Conservation (phyloP, 2,329 filamentous ascomycete species). For the Colletotrichum spaethianum region DNA sequence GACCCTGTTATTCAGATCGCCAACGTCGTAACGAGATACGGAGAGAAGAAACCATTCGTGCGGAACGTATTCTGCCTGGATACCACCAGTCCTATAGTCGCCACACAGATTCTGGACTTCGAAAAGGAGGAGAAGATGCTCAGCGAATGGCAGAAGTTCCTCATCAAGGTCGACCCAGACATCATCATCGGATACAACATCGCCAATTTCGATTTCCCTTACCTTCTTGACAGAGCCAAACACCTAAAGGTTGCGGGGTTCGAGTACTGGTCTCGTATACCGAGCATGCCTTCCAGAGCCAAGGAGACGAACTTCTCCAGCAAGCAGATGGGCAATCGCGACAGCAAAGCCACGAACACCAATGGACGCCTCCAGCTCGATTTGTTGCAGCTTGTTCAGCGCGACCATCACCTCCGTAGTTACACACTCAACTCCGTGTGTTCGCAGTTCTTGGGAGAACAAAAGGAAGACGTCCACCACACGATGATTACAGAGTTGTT, state of each 20-base stretch:
- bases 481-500: slow-evolving; percentile 99
- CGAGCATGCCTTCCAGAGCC: slow-evolving; percentile 76
- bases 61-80: slow-evolving; percentile 97
- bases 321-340: slow-evolving; percentile 98
- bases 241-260: slow-evolving; percentile 86
- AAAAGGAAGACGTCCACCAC: slow-evolving; percentile 98
- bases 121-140: slow-evolving; percentile 89
- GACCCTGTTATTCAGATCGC: slow-evolving; percentile 99
- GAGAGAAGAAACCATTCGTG: slow-evolving; percentile 95
- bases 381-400: slow-evolving; percentile 92
- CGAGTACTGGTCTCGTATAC: slow-evolving; percentile 88
- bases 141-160: slow-evolving; percentile 90
- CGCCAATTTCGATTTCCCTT: slow-evolving; percentile 98
- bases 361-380: slow-evolving; percentile 95
- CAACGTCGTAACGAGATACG: slow-evolving; percentile 93
- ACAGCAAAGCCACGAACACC: slow-evolving; percentile 94
- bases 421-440: slow-evolving; percentile 98
- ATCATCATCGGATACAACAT: slow-evolving; percentile 99
- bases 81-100: slow-evolving; percentile 92
- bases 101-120: slow-evolving; percentile 91
- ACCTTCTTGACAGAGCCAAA: slow-evolving; percentile 88
- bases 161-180: slow-evolving; percentile 92
- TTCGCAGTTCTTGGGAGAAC: slow-evolving; percentile 93
- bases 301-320: slow-evolving; percentile 92
- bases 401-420: slow-evolving; percentile 94